A percentile compares a stretch with the other conserved stretches of the same genome.
Conservation (phyloP, 306 rosid species). For the Inga oerstediana region DNA sequence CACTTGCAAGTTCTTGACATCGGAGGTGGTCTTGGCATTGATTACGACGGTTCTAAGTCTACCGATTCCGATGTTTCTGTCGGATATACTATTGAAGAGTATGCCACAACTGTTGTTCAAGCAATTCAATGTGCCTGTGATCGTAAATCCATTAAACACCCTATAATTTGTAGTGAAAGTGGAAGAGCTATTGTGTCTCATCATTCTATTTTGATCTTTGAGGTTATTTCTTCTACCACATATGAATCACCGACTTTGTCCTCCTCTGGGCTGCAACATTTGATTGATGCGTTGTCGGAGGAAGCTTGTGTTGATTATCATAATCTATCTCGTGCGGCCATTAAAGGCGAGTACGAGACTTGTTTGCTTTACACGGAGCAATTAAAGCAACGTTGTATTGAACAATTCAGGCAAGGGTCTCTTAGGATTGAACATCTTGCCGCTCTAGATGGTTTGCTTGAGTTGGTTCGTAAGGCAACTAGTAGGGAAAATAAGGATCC, state of each 20-base stretch:
- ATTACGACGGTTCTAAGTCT: constrained; percentile 84
- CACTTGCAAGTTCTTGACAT: constrained; percentile 75
- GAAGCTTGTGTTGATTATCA: constrained; percentile 57
- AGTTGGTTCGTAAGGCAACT: constrained; percentile 41
- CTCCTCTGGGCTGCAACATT: constrained; percentile 42
- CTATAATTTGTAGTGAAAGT: constrained; percentile 78
- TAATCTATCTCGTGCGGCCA: constrained; percentile 52
- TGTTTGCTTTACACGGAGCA: constrained; percentile 68
- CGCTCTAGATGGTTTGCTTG: constrained; percentile 73
- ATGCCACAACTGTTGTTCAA: constrained; percentile 77
- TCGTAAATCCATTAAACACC: constrained; percentile 65
- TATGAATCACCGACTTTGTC: constrained; percentile 45
- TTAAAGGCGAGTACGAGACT: constrained; percentile 56
- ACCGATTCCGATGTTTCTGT: constrained; percentile 72
- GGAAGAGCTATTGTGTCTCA: constrained; percentile 87
- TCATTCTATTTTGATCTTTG: constrained; percentile 74
- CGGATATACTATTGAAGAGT: constrained; percentile 69
- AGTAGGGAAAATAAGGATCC: constrained; percentile 47
- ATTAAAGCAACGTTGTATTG: constrained; percentile 66
- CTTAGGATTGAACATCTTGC: constrained; percentile 80
- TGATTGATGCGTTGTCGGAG: constrained; percentile 63
- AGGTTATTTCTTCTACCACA: constrained; percentile 51
- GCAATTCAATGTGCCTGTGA: constrained; percentile 62
- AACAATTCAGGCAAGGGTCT: constrained; percentile 79
- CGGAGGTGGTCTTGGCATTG: constrained; percentile 93